phyloP scores from a whole-genome alignment of 2,329 filamentous ascomycete species.

The Diaporthe destruens region DNA sequence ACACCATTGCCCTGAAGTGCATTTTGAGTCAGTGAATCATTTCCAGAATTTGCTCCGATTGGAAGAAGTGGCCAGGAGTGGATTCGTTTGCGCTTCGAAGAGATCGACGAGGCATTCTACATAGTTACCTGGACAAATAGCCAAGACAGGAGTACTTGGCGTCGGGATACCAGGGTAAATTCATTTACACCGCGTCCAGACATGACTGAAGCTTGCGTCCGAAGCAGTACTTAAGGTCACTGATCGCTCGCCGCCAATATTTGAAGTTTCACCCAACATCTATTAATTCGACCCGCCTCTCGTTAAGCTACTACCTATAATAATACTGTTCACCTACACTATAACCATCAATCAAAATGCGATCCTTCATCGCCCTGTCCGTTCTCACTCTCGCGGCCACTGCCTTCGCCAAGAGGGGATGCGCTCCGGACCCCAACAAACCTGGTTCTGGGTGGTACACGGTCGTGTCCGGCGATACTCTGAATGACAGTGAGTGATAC shows the following conservation, averaged over 20 bases:
- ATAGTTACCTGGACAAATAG: not conserved
- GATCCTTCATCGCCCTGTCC: conserved; percentile 9
- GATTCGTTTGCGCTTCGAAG: not conserved
- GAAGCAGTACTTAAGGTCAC: conserved; percentile 2
- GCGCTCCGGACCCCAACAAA: conserved; percentile 4
- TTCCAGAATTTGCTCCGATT: not conserved
- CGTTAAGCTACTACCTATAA: not conserved
- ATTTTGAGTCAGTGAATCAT: conserved; percentile 5
- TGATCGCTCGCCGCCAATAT: not conserved
- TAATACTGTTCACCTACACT: not conserved
- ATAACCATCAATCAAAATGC: not conserved
- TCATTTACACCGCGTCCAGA: not conserved
- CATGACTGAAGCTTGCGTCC: not conserved
- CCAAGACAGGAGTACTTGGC: not conserved
- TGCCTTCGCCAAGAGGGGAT: conserved; percentile 16
- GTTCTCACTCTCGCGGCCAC: conserved; percentile 1
- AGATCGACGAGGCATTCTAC: not conserved
- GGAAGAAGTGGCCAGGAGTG: not conserved
- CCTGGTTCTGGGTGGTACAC: conserved; percentile 5
- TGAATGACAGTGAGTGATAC: conserved; percentile 14
- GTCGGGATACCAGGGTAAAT: not conserved
- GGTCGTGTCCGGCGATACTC: not conserved
- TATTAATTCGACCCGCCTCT: not conserved
- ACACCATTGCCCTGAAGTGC: not conserved
- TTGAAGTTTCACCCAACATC: too few relatives aligned